Percentiles rank a stretch among this genome's conserved stretches.
These are phyloP conservation scores for Lophiotrema nucula DNA, from an alignment of 495 filamentous ascomycete species.

Conservation along the genomic window DNA sequence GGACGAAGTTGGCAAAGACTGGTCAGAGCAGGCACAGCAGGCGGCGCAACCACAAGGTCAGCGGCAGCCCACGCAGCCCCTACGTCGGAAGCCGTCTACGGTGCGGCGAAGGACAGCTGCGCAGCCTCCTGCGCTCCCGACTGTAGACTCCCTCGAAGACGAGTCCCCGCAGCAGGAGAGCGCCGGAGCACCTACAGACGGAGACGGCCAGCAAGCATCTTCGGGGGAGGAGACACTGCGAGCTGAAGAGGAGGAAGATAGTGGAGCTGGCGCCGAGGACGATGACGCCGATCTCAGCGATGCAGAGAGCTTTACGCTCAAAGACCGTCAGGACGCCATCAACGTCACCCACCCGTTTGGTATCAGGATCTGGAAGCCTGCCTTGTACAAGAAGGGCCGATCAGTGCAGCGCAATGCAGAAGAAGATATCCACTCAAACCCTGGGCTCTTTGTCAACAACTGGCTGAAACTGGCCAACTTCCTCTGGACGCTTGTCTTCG, in stretches of 20 bases:
- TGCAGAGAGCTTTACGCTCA: slow-evolving; percentile 64
- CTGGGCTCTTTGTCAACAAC: slow-evolving; percentile 79
- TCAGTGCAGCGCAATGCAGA: slow-evolving; percentile 96
- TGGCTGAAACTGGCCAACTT: slow-evolving; percentile 85
- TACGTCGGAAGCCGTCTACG: slow-evolving; percentile 55
- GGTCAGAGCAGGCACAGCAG: slow-evolving; percentile 25
- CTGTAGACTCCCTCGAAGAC: slow-evolving; percentile 44
- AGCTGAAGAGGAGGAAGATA: slow-evolving; percentile 45
- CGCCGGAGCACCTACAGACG: slow-evolving; percentile 32
- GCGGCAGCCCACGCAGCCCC: slow-evolving; percentile 2
- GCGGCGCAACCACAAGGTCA: slow-evolving; percentile 1
- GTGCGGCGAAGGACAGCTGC: slow-evolving; percentile 65
- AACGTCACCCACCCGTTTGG: slow-evolving; percentile 99
- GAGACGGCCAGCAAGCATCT: slow-evolving; percentile 37
- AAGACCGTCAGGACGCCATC: slow-evolving; percentile 95
- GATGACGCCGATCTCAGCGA: slow-evolving; percentile 48
- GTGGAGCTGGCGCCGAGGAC: slow-evolving; percentile 52
- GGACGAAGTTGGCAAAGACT: slow-evolving; percentile 71
- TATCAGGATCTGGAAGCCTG: slow-evolving; percentile 98
- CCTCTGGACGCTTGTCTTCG: slow-evolving; percentile 87
- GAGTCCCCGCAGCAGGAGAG: slow-evolving; percentile 22
- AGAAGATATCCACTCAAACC: slow-evolving; percentile 94
- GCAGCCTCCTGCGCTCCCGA: slow-evolving; percentile 57
- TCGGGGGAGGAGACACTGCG: slow-evolving; percentile 38
- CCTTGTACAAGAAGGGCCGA: slow-evolving; percentile 93